Conservation (phyloP, 2,329 filamentous ascomycete species). For the Juglanconis oblonga region DNA sequence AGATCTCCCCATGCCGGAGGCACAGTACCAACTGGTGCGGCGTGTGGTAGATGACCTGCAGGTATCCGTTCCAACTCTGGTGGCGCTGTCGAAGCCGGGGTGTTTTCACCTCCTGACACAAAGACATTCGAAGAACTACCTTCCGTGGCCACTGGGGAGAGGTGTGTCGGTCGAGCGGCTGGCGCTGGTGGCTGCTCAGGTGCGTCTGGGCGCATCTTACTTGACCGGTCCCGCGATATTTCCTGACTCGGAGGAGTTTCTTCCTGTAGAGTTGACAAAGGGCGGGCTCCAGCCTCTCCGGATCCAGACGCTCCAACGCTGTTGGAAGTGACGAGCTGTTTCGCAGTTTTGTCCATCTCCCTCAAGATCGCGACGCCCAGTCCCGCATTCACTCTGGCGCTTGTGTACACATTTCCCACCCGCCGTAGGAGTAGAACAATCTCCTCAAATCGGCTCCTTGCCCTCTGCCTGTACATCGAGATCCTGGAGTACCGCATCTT, state of each 20-base stretch:
- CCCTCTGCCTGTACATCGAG: conserved; percentile 56
- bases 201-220: background rate
- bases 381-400: conserved; percentile 50
- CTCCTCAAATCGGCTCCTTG: conserved; percentile 51
- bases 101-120: background rate
- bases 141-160: background rate
- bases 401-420: conserved; percentile 57
- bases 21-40: conserved; percentile 5
- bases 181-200: background rate
- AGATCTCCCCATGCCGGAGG: conserved; percentile 25
- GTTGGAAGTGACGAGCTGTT: conserved; percentile 29
- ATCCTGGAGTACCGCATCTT: conserved; percentile 62
- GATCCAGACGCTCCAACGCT: conserved; percentile 15
- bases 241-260: background rate
- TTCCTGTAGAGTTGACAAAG: background rate
- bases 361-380: conserved; percentile 53
- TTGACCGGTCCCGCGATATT: background rate
- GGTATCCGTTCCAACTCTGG: background rate
- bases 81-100: background rate
- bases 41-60: background rate
- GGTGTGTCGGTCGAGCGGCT: background rate
- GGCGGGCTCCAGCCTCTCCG: conserved; percentile 10
- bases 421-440: conserved; percentile 52
- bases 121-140: background rate
- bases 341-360: conserved; percentile 55